Conservation (phyloP, 495 filamentous ascomycete genomes). For the Xylaria intraflava region DNA sequence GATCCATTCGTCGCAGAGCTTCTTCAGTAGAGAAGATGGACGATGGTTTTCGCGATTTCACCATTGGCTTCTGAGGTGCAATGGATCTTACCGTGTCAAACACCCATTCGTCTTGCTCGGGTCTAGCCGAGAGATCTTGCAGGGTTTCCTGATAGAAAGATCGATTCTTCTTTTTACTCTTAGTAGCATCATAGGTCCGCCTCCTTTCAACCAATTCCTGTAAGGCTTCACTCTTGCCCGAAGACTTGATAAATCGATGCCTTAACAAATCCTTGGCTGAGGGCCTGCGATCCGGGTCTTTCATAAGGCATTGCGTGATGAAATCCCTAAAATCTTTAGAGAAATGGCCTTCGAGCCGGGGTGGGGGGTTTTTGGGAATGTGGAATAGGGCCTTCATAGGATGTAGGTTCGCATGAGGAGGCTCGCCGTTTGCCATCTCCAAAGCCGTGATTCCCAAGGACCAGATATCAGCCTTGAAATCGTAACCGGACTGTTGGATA, state of each 20-base stretch:
- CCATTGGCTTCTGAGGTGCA: constrained; percentile 33
- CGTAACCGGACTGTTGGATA: constrained; percentile 93
- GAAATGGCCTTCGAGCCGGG: constrained; percentile 78
- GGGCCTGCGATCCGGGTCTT: constrained; percentile 77
- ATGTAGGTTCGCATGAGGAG: constrained; percentile 82
- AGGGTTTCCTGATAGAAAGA: constrained; percentile 91
- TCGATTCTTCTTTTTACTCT: constrained; percentile 51
- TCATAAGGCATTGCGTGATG: constrained; percentile 78
- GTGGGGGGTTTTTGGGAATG: constrained; percentile 87
- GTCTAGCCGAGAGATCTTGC: constrained; percentile 60
- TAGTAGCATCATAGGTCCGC: constrained; percentile 67
- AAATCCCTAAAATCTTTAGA: constrained; percentile 93
- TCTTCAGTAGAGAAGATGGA: constrained; percentile 47
- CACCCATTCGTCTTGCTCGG: constrained; percentile 86
- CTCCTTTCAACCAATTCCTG: constrained; percentile 83
- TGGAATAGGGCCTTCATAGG: constrained; percentile 99
- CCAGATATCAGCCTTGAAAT: constrained; percentile 98
- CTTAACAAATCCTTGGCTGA: constrained; percentile 83
- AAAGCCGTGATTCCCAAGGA: constrained; percentile 94
- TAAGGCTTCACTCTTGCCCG: constrained; percentile 75
- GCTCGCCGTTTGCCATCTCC: constrained; percentile 87
- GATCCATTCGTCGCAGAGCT: constrained; percentile 52
- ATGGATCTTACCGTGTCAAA: constrained; percentile 86
- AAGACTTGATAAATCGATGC: constrained; percentile 81
- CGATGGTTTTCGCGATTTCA: constrained; percentile 47